Evolutionary conservation across 768 basidiomycete genomes (phyloP).

Genomic region (Sutorius australiensis): DNA sequence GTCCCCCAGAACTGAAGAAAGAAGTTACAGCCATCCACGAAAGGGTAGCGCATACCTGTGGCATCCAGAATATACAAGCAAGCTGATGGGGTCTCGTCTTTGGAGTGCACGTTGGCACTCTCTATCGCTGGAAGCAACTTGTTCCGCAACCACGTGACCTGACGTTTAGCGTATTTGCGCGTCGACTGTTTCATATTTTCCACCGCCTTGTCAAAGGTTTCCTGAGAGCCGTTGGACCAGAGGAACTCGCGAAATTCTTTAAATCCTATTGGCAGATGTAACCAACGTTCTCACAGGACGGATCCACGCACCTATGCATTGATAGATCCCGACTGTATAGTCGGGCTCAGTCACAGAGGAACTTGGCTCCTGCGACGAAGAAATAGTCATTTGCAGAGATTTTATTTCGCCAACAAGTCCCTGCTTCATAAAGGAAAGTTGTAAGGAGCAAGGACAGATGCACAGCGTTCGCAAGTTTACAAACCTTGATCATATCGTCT

Average conservation of each 20-base stretch:
- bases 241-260: slow-evolving; percentile 82
- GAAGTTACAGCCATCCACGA: background rate
- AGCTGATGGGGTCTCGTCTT: slow-evolving; percentile 24
- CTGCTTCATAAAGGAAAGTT: slow-evolving; percentile 40
- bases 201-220: slow-evolving; percentile 52
- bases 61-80: slow-evolving; percentile 65
- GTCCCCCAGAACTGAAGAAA: slow-evolving; percentile 44
- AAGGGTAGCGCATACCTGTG: slow-evolving; percentile 47
- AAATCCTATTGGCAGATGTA: slow-evolving; percentile 57
- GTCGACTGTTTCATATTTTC: slow-evolving; percentile 85
- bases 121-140: slow-evolving; percentile 76
- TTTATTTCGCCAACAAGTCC: slow-evolving; percentile 81
- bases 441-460: background rate
- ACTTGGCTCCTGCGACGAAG: background rate
- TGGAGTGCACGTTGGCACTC: slow-evolving; percentile 40
- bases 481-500: slow-evolving; percentile 85
- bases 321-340: slow-evolving; percentile 85
- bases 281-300: background rate
- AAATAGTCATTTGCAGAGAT: slow-evolving; percentile 38
- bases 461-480: slow-evolving; percentile 26
- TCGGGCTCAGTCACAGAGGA: slow-evolving; percentile 32
- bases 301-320: slow-evolving; percentile 72
- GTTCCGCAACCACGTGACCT: slow-evolving; percentile 89
- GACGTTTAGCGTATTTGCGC: slow-evolving; percentile 85
- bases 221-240: slow-evolving; percentile 36